Evolutionary conservation across 805 yeast species (phyloP), one percentile per base, ranked within the genome.

Genomic region (Candida mattraensis): DNA sequence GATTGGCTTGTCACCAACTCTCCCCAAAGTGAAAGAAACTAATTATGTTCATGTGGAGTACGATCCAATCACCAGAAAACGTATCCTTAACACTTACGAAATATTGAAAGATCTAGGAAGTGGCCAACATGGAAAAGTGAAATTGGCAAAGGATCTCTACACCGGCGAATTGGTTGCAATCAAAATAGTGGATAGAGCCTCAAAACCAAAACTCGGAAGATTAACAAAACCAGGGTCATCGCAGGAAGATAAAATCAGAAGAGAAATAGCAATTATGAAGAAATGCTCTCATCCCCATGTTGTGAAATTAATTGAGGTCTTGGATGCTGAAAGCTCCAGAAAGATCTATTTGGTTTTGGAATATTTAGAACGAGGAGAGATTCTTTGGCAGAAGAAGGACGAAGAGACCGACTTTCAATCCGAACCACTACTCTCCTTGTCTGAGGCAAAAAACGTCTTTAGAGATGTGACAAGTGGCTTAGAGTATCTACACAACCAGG

Each of bases 41-140:
- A 80, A 75, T 40, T 74, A 75, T 40, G 86, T 93, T 11, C 76
- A 72, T 22, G 72, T 91, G 24, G 95, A 89, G 49, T 88, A 87
- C 62, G 96, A 93, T 59, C 97, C 98, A 0, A 74, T 83, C 4
- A 78, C 83, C 1, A 80, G 83, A 43, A 76, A 93, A 33, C 85
- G 89, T 56, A 78, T 83, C 22, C 69, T 93, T 43, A 93, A 93
- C 62, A 80, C 94, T 0, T 93, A 89, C 57, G 99, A 93, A 60
- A 85, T 93, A 23, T 63, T 88, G 19, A 70, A 74, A 17, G 97
- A 89, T 63, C 69, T 93, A 18, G 99, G 99, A 8, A 72, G 85
- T 22, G 99, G 99, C n/a, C 96, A 89, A 59, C 98, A 91, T 62
- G 98, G 99, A n/a, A 91, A 87, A 59, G 99, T 93, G 27, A 93